Base-by-base conservation (phyloP, 768 basidiomycete species). In the Lenzites betulinus region DNA sequence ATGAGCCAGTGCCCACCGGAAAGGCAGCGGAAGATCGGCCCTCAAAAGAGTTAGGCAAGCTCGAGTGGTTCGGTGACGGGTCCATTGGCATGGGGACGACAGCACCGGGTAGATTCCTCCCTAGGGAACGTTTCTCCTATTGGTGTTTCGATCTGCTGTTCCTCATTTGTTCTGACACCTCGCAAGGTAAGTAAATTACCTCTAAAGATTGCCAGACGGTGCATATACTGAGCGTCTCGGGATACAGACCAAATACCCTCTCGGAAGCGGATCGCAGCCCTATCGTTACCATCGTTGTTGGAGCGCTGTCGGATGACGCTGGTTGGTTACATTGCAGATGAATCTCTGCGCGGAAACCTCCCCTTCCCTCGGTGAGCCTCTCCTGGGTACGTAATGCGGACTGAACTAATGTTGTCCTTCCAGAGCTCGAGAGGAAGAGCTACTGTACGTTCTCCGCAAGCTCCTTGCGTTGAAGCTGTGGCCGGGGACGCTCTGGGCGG, bases 121-220 rank as follows among this genome's bases (percentile, higher is more conserved):
- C 89, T 1, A 77, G 93, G 39, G 94, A 95, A 71, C 81, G 92
- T 8, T 95, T 95, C 70, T 88, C 91, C 7, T 95, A 92, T 75
- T 95, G 93, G 93, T 94, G 91, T 69, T 88, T 95, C 57, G 93
- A 96, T 67, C 75, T 95, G 12, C 71, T 96, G 35, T 95, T 95
- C 72, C 70, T 90, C 64, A 79, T 95, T 30, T 95, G 91, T 66
- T 89, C 90, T 0, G 76, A 86, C 66, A 76, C 78, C 0, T 84
- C 83, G 1, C 79, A 78, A 73, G 89, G 90, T 88, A 59, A 28
- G 76, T 59, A 6, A 47, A 33, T 16, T 36, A 28, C 26, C 49
- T 33, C 41, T 23, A 6, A 1, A 22, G 6, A n/a, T 23, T 38
- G n/a, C 42, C 44, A 49, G 16, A 9, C 25, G 36, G n/a, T 8